Conservation (phyloP, 331 rosid species). For the Malus hybrid region DNA sequence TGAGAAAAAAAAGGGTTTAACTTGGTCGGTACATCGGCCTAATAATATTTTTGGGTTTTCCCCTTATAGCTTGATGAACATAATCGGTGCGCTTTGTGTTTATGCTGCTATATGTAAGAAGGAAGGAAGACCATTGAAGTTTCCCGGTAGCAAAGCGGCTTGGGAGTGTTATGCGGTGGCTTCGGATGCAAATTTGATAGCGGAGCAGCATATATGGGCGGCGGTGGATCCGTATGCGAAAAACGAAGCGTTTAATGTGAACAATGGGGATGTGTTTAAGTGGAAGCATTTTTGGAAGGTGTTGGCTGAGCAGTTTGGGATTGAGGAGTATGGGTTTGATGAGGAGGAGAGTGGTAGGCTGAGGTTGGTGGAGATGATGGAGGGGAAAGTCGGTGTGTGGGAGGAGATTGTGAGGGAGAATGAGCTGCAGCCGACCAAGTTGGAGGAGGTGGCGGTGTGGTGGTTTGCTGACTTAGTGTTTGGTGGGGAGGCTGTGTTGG, state of each 20-base stretch:
- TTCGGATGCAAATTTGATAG: constrained; percentile 3
- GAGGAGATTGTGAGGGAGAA: constrained; percentile 1
- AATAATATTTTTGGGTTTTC: constrained; percentile 1
- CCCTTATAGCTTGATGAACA: background rate
- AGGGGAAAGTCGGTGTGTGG: constrained; percentile 4
- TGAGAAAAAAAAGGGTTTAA: constrained; percentile 21
- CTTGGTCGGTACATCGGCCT: background rate
- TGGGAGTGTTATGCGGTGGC: background rate
- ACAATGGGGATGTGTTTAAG: background rate
- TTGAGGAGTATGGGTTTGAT: constrained; percentile 6
- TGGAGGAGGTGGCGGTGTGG: constrained; percentile 12
- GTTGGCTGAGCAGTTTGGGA: background rate
- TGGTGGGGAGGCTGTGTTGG: background rate
- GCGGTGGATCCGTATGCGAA: background rate
- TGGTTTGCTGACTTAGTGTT: background rate
- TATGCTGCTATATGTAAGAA: constrained; percentile 4
- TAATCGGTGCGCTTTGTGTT: background rate
- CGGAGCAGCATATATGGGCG: constrained; percentile 7
- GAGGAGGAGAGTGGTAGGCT: background rate
- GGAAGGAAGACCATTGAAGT: background rate
- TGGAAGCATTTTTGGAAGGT: background rate
- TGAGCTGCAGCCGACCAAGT: background rate
- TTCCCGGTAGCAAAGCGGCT: background rate
- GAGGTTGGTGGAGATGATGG: background rate
- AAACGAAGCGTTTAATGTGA: background rate